Evolutionary conservation across 2,329 filamentous ascomycete genomes (phyloP).

Genomic region (Drechslerella coelobrocha): DNA sequence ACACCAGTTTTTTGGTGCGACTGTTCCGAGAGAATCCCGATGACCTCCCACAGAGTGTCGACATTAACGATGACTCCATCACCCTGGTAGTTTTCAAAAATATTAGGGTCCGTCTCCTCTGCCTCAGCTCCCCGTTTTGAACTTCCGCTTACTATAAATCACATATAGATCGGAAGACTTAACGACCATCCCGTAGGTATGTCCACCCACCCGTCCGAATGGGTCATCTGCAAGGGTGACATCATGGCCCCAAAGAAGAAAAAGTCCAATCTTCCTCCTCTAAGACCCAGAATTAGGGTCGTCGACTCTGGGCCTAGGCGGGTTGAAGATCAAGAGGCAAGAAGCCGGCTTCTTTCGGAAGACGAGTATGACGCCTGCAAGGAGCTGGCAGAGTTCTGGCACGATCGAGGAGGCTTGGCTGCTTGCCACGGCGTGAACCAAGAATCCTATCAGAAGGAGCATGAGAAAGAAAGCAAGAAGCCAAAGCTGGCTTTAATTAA

Average conservation of each 20-base stretch:
- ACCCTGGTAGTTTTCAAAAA: constrained; percentile 22
- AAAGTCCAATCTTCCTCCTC: background rate
- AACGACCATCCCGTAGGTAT: constrained; percentile 17
- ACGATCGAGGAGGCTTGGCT: constrained; percentile 20
- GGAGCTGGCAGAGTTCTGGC: constrained; percentile 35
- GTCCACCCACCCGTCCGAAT: constrained; percentile 21
- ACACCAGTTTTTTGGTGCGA: constrained; percentile 15
- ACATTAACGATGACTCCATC: constrained; percentile 4
- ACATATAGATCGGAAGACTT: constrained; percentile 12
- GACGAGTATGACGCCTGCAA: constrained; percentile 36
- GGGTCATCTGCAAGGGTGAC: constrained; percentile 35
- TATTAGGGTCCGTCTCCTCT: constrained; percentile 16
- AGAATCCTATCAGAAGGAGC: constrained; percentile 10
- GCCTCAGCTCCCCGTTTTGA: background rate
- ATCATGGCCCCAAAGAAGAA: constrained; percentile 4
- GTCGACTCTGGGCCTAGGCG: constrained; percentile 22
- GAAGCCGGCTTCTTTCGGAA: constrained; percentile 10
- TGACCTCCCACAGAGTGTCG: constrained; percentile 18
- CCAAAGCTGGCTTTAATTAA: constrained; percentile 29
- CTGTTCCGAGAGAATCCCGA: constrained; percentile 21
- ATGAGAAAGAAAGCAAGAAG: background rate
- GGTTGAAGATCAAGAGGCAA: constrained; percentile 16
- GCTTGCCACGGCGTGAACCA: constrained; percentile 25
- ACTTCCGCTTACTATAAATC: background rate
- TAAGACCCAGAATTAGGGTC: constrained; percentile 19